Percentiles rank a stretch among this genome's conserved stretches.
phyloP scores from a whole-genome alignment of 306 rosid species.

The Quercus wislizeni region DNA sequence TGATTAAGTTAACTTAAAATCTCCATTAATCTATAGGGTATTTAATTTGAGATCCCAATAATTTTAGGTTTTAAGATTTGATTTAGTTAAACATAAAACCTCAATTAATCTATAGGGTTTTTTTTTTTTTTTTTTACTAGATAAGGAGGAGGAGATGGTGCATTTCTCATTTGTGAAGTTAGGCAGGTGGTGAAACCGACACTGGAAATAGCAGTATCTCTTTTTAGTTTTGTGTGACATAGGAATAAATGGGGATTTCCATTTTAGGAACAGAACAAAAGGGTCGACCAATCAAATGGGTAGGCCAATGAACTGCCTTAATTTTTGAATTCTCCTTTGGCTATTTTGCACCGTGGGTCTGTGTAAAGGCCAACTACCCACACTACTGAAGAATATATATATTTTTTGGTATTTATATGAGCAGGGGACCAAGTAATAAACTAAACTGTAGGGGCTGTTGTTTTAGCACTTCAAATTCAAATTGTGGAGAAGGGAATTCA shows the following conservation, averaged over 20 bases:
- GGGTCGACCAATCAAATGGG: no score
- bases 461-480: constrained; percentile 45
- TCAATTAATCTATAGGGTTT: no score
- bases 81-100: no score
- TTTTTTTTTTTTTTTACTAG: no score
- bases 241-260: background rate
- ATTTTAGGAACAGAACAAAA: background rate
- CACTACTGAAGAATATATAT: background rate
- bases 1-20: no score
- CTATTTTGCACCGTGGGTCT: background rate
- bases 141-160: no score
- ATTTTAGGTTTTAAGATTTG: no score
- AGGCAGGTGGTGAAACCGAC: no score
- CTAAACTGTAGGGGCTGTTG: constrained; percentile 18
- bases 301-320: background rate
- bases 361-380: background rate
- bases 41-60: no score
- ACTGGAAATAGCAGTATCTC: no score
- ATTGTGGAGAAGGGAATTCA: constrained; percentile 5
- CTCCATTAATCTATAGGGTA: no score
- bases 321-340: background rate
- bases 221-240: background rate
- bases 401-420: background rate
- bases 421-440: constrained; percentile 39
- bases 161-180: no score